Evolutionary conservation across 2,329 filamentous ascomycete genomes (phyloP), one percentile per base, ranked within the genome.

Genomic region (Fusarium pseudocircinatum): DNA sequence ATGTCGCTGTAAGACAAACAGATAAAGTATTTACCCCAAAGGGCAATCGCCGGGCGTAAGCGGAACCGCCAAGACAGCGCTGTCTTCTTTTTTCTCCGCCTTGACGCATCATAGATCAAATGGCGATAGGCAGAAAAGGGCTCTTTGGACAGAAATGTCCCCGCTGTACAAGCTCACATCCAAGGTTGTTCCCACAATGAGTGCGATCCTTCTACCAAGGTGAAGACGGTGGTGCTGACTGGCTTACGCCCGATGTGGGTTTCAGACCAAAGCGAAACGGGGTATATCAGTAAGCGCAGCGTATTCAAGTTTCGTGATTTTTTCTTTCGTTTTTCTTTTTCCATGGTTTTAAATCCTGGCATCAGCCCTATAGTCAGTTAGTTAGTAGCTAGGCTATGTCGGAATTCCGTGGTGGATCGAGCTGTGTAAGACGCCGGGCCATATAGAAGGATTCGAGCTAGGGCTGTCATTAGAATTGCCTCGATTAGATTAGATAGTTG

Each of bases 21-120:
- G 22, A 49, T 24, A 4, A 52, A 36, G 30, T 15, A 42, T 52
- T 59, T 65, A 30, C 67, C 66, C 59, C 66, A 70, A 53, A 49
- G 16, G 67, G 67, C 40, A 69, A 70, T 69, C 67, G 59, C 67
- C 67, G 67, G 37, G 28, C 36, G 42, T 69, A 69, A 70, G 67
- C 67, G 26, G 59, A 22, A 22, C 32, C 34, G 53, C 60, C 52
- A 66, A 65, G 34, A 49, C 34, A 37, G 37, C 42, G 42, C 30
- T 40, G 28, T 30, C 32, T 24, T 65, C 30, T 26, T 22, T 26
- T 46, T 30, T 37, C 40, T 42, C 24, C 22, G 40, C 50, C 67
- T 46, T 26, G 36, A 47, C 39, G 56, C 49, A 69, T 69, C 56
- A 69, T 34, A 60, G 47, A 56, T 44, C 39, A 44, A 36, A 36